Base-by-base conservation (phyloP, 306 rosid species). In the Castanea sativa region DNA sequence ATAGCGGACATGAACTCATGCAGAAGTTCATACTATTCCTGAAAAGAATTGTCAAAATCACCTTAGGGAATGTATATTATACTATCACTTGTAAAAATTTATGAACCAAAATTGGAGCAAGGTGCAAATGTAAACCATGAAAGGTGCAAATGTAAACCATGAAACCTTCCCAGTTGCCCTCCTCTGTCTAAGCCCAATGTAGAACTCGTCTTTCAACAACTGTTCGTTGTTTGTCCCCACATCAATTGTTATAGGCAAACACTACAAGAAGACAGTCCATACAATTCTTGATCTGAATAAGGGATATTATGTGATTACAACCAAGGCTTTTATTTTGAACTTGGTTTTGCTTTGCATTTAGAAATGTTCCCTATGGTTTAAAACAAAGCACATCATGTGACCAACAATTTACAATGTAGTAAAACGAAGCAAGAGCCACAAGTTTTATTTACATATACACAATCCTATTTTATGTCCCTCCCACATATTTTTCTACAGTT, bases 221-320 rank as follows among this genome's bases (percentile, higher is more conserved):
- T 84, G 78, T 86, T 92, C 90, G 18, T 92, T 95, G 90, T 95
- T 95, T 77, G 99, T 95, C 71, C 99, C 99, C 73, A 95, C 99
- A 77, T 95, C 98, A 79, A 95, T 91, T 77, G 99, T 91, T 61
- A 95, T 84, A 35, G 98, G 99, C 90, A 95, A 87, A 88, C 99
- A 95, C 99, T 95, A 35, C 43, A 38, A 38, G 89, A 16, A 81
- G 80, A 85, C 70, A 69, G 76, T 27, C 71, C 51, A 77, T 35
- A 29, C 75, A 76, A 38, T 38, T 38, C 43, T 38, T 38, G 43
- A 38, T 25, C 27, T 1, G 27, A 25, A 25, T 1, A 25, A 25
- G 27, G 27, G 27, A 25, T 25, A 25, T 25, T 25, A 25, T 25
- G 27, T 25, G 27, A 25, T 25, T 25, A 25, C 27, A 25, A 25